Base-by-base conservation (phyloP, 768 basidiomycete species). In the Russula abietina region DNA sequence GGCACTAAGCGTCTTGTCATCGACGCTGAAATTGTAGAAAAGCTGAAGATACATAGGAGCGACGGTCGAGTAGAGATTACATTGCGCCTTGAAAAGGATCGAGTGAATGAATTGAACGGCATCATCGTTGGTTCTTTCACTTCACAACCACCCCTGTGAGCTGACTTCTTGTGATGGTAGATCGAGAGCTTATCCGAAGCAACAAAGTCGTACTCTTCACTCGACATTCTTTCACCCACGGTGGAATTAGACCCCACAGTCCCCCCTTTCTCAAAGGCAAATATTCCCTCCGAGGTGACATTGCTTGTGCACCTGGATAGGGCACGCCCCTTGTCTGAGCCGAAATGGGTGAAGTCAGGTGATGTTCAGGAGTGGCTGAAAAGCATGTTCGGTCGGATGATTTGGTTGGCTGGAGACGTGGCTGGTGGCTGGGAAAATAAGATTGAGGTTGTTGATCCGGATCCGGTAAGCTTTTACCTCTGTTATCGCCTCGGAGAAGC, bases 371-470 rank as follows among this genome's bases (percentile, higher is more conserved):
- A 94, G 43, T 98, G 95, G 95, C 76, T 92, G 69, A 84, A 85
- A 73, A 90, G 83, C 69, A 91, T 91, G 80, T 89, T 92, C 73
- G 91, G 90, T 3, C 79, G 89, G 41, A 89, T 89, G 86, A 90
- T 91, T 70, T 91, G 88, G 88, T 86, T 88, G 51, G 82, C 88
- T 30, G 88, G 87, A 6, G 88, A 89, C 57, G 88, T 86, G 14
- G 84, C 86, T n/a, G 88, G 88, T 66, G 89, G 90, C 10, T 99
- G 97, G 97, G 89, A 90, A 75, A 93, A 88, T 75, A 96, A 95
- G 75, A 89, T 98, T 59, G 81, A 84, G 43, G 89, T 98, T 26
- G 82, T 84, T 32, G 95, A 98, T 78, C 96, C 97, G 61, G 97
- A 99, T 76, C 91, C 93, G 46, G 95, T 98, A 73, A 69, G 91